These are phyloP conservation scores for Boletus tylopilopsis DNA, from an alignment of 768 basidiomycete genomes.

Conservation along the genomic window DNA sequence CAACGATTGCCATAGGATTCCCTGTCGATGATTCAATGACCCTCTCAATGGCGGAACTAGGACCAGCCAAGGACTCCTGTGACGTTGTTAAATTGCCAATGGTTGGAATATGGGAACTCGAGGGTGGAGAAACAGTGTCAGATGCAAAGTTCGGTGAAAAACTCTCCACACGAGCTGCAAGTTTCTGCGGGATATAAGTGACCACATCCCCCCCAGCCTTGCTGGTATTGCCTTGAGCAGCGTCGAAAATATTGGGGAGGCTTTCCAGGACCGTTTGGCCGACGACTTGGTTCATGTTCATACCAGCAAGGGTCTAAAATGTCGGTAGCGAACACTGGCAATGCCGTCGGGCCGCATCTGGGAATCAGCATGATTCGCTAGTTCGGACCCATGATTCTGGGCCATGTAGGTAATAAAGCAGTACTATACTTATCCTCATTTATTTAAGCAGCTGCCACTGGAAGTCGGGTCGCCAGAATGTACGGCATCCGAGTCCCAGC, in stretches of 20 bases:
- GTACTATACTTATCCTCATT: background rate
- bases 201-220: background rate
- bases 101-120: background rate
- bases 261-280: background rate
- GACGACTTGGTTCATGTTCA: background rate
- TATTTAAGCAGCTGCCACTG: background rate
- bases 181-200: background rate
- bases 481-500: slow-evolving; percentile 12
- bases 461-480: slow-evolving; percentile 4
- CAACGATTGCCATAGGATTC: background rate
- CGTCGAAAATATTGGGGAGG: background rate
- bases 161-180: background rate
- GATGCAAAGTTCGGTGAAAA: background rate
- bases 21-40: background rate
- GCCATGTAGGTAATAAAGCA: slow-evolving; percentile 4
- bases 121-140: background rate
- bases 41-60: background rate
- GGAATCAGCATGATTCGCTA: slow-evolving; percentile 1
- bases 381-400: slow-evolving; percentile 7
- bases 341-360: background rate
- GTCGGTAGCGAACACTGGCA: background rate
- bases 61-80: background rate
- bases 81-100: background rate
- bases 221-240: background rate
- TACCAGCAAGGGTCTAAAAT: background rate